Evolutionary conservation across 352 stramenopile species (phyloP).

Genomic region (Thalassiosira livingstoniorum): DNA sequence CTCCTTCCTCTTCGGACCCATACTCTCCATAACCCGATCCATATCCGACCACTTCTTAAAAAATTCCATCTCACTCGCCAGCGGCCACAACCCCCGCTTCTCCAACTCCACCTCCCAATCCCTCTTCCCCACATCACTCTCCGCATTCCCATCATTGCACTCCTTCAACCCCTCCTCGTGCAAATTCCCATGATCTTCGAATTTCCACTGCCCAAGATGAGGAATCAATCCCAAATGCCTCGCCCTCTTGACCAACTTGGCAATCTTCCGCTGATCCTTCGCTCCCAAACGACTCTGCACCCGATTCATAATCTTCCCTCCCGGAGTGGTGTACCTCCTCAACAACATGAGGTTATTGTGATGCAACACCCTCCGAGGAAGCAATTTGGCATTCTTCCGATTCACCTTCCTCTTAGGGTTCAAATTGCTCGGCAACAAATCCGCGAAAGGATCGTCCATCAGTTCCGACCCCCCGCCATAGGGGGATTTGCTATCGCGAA

Average conservation of each 20-base stretch:
- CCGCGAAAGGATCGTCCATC: conserved; percentile 74
- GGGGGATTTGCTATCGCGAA: conserved; percentile 26
- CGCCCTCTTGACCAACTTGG: conserved; percentile 81
- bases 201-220: conserved; percentile 75
- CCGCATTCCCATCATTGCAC: conserved; percentile 57
- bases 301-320: conserved; percentile 81
- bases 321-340: conserved; percentile 73
- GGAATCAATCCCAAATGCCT: conserved; percentile 78
- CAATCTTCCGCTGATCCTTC: conserved; percentile 82
- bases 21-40: conserved; percentile 36
- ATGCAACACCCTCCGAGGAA: conserved; percentile 71
- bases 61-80: conserved; percentile 34
- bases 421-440: conserved; percentile 76
- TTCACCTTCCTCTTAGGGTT: conserved; percentile 74
- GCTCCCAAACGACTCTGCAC: conserved; percentile 74
- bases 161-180: conserved; percentile 51
- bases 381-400: conserved; percentile 67
- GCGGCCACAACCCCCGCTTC: conserved; percentile 42
- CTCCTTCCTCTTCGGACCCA: conserved; percentile 34
- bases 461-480: conserved; percentile 56
- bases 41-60: conserved; percentile 46
- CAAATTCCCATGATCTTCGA: conserved; percentile 77
- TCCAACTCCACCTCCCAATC: conserved; percentile 60
- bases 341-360: conserved; percentile 84
- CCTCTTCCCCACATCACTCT: conserved; percentile 57